phyloP scores from a whole-genome alignment of 164 flowering plant genomes.

The Tinospora cordifolia region DNA sequence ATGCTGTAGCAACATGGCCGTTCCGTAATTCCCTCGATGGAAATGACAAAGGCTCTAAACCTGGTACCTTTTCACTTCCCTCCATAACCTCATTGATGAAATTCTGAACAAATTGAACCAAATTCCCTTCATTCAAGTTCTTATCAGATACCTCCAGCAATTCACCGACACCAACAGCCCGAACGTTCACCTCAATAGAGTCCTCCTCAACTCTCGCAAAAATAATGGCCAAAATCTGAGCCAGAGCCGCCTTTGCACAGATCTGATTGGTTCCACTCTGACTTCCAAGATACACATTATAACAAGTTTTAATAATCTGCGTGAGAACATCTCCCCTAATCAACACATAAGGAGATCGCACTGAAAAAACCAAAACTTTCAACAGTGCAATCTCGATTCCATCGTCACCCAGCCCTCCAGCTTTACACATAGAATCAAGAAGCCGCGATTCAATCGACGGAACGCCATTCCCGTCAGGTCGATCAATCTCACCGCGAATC shows the following conservation, averaged over 20 bases:
- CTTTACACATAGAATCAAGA: constrained; percentile 56
- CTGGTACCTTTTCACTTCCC: constrained; percentile 31
- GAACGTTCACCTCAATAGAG: constrained; percentile 37
- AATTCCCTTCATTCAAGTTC: constrained; percentile 67
- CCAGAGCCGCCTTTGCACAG: constrained; percentile 82
- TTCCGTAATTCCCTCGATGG: constrained; percentile 18
- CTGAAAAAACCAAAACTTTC: constrained; percentile 44
- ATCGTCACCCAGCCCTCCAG: constrained; percentile 57
- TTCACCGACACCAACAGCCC: constrained; percentile 46
- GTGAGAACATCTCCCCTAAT: constrained; percentile 65
- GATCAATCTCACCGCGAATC: constrained; percentile 50
- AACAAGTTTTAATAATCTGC: constrained; percentile 67
- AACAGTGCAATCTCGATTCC: constrained; percentile 61
- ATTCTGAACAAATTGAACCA: constrained; percentile 62
- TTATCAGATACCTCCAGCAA: constrained; percentile 76
- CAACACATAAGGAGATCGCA: constrained; percentile 48
- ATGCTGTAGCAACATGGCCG: constrained; percentile 12
- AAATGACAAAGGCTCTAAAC: constrained; percentile 9
- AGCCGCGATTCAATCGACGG: constrained; percentile 25
- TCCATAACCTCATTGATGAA: constrained; percentile 61
- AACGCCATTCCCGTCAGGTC: constrained; percentile 8
- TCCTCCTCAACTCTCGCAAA: constrained; percentile 70
- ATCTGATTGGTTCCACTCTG: constrained; percentile 79
- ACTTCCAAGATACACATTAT: constrained; percentile 85
- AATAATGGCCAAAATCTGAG: constrained; percentile 80